Evolutionary conservation across 257 asterid genomes (phyloP).

Genomic region (Anisodus acutangulus): DNA sequence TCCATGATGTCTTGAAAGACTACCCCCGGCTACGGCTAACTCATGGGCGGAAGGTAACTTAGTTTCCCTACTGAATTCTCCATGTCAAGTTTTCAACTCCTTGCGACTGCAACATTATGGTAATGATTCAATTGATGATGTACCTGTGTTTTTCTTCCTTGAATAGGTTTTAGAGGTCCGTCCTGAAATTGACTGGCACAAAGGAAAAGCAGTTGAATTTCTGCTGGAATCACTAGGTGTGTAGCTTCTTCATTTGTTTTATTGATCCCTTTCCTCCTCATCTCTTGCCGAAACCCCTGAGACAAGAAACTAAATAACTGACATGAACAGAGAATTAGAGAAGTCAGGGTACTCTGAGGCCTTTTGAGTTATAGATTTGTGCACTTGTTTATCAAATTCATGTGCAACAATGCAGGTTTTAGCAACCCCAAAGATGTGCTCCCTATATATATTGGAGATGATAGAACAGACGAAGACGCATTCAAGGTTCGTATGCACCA

Average conservation of each 20-base stretch:
- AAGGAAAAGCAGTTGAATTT: conserved; percentile 95
- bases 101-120: neutral
- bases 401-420: conserved; percentile 49
- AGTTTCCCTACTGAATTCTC: neutral
- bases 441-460: conserved; percentile 77
- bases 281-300: no score
- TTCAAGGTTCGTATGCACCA: conserved; percentile 50
- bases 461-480: conserved; percentile 78
- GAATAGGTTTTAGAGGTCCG: conserved; percentile 92
- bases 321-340: no score
- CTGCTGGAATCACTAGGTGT: conserved; percentile 84
- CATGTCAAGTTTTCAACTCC: neutral
- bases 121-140: neutral
- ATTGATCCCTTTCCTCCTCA: neutral
- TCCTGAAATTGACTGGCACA: conserved; percentile 91
- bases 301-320: no score
- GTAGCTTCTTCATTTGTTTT: conserved; percentile 30
- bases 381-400: neutral
- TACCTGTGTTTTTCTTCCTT: neutral
- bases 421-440: conserved; percentile 49
- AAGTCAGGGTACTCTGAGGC: neutral
- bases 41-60: conserved; percentile 84
- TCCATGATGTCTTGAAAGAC: conserved; percentile 69
- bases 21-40: conserved; percentile 77
- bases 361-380: neutral